Evolutionary conservation across 768 basidiomycete genomes (phyloP), one percentile per base, ranked within the genome.

Genomic region (Kwoniella dendrophila): DNA sequence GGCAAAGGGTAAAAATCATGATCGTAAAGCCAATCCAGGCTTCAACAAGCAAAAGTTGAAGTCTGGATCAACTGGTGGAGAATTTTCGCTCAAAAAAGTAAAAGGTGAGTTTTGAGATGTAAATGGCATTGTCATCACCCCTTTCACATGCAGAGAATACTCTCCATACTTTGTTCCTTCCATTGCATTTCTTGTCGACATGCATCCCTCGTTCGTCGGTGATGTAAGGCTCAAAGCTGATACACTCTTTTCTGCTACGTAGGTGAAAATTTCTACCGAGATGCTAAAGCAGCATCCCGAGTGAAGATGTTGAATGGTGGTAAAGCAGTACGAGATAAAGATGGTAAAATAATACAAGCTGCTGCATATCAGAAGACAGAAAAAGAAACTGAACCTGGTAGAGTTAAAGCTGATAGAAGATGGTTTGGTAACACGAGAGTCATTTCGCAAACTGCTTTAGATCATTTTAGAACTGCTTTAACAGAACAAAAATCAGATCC

Each of bases 341-440:
- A 92, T 67, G 96, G 96, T 58, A 95, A 93, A 80, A 87, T 98
- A 74, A 85, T 90, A 65, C 84, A 94, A 80, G 92, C 92, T 54
- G 95, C 96, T 64, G 90, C 90, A 5, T 98, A 92, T 78, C 95
- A 98, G 81, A 94, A 91, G 77, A 88, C 88, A n/a, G 93, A 96
- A 79, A 88, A 87, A 54, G 92, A 96, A 80, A 86, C 89, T 2
- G 88, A 86, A 67, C 89, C 91, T 0, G 95, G 94, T 26, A 82
- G 94, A 56, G 91, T 98, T 22, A 90, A 93, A 81, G 90, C 95
- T 60, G 95, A 99, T 83, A 83, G 92, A 62, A 82, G 94, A 71
- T 99, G 95, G 95, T 99, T 99, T 73, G 96, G 95, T 43, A 98
- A 98, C 80, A 98, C 96, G n/a, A 83, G 96, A 75, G 95, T 97